Evolutionary conservation across 2,329 filamentous ascomycete species (phyloP).

Genomic region (Talaromyces sp.): DNA sequence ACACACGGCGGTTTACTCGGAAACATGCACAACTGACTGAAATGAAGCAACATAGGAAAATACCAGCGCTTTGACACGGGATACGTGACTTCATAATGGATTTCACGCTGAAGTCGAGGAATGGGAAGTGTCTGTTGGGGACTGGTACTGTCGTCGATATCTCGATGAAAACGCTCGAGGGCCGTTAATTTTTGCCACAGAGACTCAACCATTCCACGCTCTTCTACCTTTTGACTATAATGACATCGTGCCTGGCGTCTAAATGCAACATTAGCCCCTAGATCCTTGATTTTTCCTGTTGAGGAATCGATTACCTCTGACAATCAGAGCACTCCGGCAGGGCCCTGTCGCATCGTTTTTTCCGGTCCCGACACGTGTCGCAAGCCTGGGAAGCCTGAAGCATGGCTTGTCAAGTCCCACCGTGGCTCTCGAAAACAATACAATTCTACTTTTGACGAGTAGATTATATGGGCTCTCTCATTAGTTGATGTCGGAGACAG

Average conservation of each 20-base stretch:
- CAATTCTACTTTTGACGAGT: neutral
- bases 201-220: conserved; percentile 4
- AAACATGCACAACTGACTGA: neutral
- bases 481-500: neutral
- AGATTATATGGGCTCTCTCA: neutral
- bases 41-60: conserved; percentile 6
- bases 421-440: neutral
- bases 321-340: conserved; percentile 5
- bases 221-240: conserved; percentile 2
- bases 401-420: neutral
- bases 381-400: conserved; percentile 2
- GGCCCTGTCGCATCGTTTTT: conserved; percentile 3
- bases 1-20: neutral
- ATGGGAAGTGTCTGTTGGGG: neutral
- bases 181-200: conserved; percentile 3
- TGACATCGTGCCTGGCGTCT: conserved; percentile 1
- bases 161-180: neutral
- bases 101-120: neutral
- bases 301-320: neutral
- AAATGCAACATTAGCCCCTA: neutral
- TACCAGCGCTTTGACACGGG: conserved; percentile 4
- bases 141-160: neutral
- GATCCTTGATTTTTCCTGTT: neutral
- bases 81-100: conserved; percentile 3
- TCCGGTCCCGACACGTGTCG: conserved; percentile 1